Percentiles rank a stretch among this genome's conserved stretches.
Conservation (phyloP, 129 eudicot genomes). For the Glebionis coronaria region DNA sequence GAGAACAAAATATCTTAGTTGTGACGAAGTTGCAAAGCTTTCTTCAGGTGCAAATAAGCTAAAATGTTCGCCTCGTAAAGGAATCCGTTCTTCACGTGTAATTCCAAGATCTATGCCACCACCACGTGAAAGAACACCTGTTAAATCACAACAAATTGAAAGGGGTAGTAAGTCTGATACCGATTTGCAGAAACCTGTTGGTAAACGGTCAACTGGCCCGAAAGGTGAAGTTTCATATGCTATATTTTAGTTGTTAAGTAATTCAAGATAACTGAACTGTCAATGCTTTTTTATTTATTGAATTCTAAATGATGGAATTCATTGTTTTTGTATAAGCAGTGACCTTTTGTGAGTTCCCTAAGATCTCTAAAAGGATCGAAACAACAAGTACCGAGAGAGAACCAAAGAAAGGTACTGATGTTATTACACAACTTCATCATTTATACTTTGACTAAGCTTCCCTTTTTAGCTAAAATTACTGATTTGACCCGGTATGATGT, state of each 20-base stretch:
- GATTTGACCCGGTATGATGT: no score
- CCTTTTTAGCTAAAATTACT: no score
- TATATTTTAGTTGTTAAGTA: not conserved
- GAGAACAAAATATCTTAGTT: constrained; percentile 39
- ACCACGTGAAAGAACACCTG: constrained; percentile 15
- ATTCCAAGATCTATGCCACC: constrained; percentile 13
- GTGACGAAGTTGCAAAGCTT: constrained; percentile 53
- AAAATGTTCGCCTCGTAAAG: not conserved
- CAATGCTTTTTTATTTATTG: constrained; percentile 1
- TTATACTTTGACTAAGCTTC: no score
- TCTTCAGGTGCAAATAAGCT: constrained; percentile 22
- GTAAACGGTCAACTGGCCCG: constrained; percentile 9
- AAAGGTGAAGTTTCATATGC: constrained; percentile 23
- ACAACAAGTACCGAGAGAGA: no score
- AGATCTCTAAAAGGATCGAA: no score
- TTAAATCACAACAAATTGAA: constrained; percentile 12
- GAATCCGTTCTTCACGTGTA: not conserved
- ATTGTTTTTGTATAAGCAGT: no score
- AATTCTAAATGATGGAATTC: not conserved
- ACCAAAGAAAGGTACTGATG: no score
- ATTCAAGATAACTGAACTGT: not conserved
- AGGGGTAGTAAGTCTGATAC: not conserved
- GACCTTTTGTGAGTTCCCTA: no score
- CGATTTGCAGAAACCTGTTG: not conserved
- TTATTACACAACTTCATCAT: no score